A percentile compares a stretch with the other conserved stretches of the same genome.
These are phyloP conservation scores for Lipomyces spencermartinsiae DNA, from an alignment of 805 yeast species.

Conservation along the genomic window DNA sequence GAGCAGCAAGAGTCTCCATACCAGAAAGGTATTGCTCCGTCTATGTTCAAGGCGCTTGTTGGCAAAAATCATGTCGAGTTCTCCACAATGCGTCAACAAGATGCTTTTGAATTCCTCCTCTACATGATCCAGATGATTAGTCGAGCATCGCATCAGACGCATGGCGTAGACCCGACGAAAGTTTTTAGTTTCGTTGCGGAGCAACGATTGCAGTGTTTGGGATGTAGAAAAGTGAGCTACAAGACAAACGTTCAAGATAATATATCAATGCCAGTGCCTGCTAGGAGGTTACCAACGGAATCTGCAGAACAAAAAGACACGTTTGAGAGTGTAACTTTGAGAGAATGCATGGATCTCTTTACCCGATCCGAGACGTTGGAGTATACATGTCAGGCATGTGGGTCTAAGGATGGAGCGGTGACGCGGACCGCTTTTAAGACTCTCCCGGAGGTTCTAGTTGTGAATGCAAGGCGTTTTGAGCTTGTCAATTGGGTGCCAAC, in stretches of 20 bases:
- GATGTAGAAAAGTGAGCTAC: constrained; percentile 68
- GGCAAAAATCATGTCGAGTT: constrained; percentile 85
- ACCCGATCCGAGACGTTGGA: constrained; percentile 63
- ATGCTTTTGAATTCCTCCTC: constrained; percentile 86
- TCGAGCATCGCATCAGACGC: constrained; percentile 33
- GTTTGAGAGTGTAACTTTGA: constrained; percentile 58
- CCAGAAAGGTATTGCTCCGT: constrained; percentile 79
- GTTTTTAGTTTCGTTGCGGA: constrained; percentile 69
- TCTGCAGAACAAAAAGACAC: constrained; percentile 53
- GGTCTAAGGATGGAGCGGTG: constrained; percentile 46
- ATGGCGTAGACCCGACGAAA: constrained; percentile 53
- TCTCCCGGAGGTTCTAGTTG: constrained; percentile 72
- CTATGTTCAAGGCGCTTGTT: constrained; percentile 73
- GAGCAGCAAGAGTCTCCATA: constrained; percentile 50
- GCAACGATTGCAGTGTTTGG: constrained; percentile 63
- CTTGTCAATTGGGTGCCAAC: constrained; percentile 89
- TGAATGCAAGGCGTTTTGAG: constrained; percentile 80
- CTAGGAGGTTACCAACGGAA: constrained; percentile 41
- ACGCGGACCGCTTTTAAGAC: constrained; percentile 60
- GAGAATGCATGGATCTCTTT: constrained; percentile 56
- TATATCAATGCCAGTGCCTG: constrained; percentile 65
- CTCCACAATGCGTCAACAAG: constrained; percentile 88
- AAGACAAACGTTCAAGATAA: constrained; percentile 63
- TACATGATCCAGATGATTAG: constrained; percentile 65
- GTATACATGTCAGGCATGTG: constrained; percentile 66